These are phyloP conservation scores for Melanopsichium pennsylvanicum DNA, from an alignment of 1,284 basidiomycete species.

Conservation along the genomic window DNA sequence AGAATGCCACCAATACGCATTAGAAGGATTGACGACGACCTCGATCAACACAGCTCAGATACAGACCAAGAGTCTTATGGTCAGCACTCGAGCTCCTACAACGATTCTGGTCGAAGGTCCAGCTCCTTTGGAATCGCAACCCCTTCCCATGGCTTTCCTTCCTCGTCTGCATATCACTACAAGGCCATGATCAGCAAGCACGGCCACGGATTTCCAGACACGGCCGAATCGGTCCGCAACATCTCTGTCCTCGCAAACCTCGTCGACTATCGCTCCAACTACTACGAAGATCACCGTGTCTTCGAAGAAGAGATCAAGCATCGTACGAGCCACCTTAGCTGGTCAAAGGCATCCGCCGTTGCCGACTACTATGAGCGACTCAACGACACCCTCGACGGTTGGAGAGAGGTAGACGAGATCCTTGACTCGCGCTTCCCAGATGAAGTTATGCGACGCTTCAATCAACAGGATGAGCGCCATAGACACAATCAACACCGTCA, in stretches of 20 bases:
- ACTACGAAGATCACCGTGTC: conserved; percentile 53
- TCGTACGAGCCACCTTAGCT: conserved; percentile 30
- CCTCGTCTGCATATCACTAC: conserved; percentile 35
- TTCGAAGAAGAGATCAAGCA: conserved; percentile 47
- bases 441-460: conserved; percentile 62
- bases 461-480: conserved; percentile 11
- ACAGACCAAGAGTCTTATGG: conserved; percentile 13
- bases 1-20: conserved; percentile 6
- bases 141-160: conserved; percentile 26
- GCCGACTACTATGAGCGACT: conserved; percentile 57
- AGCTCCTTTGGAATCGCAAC: conserved; percentile 32
- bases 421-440: conserved; percentile 62
- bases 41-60: conserved; percentile 20
- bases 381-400: conserved; percentile 60
- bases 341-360: conserved; percentile 41
- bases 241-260: conserved; percentile 55
- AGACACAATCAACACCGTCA: conserved; percentile 14
- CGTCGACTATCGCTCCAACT: conserved; percentile 58
- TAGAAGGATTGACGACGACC: background rate
- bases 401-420: conserved; percentile 63
- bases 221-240: conserved; percentile 55
- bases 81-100: conserved; percentile 23
- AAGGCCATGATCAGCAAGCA: conserved; percentile 41
- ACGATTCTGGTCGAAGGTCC: conserved; percentile 16
- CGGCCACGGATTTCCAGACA: conserved; percentile 48